A percentile compares a stretch with the other conserved stretches of the same genome.
Conservation (phyloP, 371 early-diverging fungal species). For the Rhizopus microsporus region DNA sequence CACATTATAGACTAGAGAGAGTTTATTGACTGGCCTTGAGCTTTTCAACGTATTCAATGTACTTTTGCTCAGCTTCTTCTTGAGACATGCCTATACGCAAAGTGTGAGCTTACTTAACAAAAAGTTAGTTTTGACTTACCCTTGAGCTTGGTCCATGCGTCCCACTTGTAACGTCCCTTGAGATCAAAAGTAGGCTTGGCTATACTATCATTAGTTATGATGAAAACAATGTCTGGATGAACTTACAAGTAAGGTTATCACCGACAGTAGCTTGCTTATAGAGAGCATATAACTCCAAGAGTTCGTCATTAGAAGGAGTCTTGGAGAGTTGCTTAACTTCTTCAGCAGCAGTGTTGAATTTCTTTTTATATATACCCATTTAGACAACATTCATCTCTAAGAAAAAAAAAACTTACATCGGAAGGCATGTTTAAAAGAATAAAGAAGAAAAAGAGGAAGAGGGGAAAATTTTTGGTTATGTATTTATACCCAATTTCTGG, state of each 20-base stretch:
- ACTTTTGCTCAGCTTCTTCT: slow-evolving; percentile 73
- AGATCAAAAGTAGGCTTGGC: slow-evolving; percentile 66
- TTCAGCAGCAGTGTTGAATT: slow-evolving; percentile 49
- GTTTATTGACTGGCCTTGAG: slow-evolving; percentile 48
- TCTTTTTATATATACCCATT: not conserved
- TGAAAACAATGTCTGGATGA: not conserved
- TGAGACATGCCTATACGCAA: slow-evolving; percentile 21
- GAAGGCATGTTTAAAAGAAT: slow-evolving; percentile 16
- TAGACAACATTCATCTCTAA: not conserved
- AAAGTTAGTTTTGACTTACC: slow-evolving; percentile 30
- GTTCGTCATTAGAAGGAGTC: slow-evolving; percentile 67
- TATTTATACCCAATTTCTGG: slow-evolving; percentile 1
- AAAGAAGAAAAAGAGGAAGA: slow-evolving; percentile 2
- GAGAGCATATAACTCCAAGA: slow-evolving; percentile 76
- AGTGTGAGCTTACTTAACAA: not conserved
- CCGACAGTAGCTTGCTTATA: slow-evolving; percentile 89
- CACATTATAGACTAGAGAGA: not conserved
- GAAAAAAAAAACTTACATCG: slow-evolving; percentile 12
- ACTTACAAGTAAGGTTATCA: slow-evolving; percentile 63
- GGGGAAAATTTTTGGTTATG: not conserved
- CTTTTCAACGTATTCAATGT: slow-evolving; percentile 73
- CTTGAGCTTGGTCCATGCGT: slow-evolving; percentile 73
- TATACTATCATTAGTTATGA: not conserved
- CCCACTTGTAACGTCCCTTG: slow-evolving; percentile 80
- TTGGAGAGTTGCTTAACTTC: slow-evolving; percentile 58